Base-by-base conservation (phyloP, 257 asterid species). In the Linderniella brevidens region DNA sequence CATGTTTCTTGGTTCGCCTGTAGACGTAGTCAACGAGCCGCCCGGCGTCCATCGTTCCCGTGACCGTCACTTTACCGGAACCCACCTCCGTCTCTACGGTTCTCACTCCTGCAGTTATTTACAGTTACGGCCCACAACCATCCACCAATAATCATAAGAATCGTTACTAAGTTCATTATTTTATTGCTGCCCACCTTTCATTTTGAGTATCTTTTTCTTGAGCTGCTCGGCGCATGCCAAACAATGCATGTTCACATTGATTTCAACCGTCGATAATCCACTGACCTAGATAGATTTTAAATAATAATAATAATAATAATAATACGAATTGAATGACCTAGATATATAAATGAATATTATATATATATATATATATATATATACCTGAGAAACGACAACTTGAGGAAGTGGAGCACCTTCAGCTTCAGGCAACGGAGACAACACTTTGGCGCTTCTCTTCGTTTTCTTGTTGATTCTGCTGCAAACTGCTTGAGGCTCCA, bases 191-290 rank as follows among this genome's bases (percentile, higher is more conserved):
- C 8, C 67, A 81, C 96, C 96, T 82, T 64, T 86, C 94, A 82
- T 79, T 77, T 83, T 71, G 62, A 86, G 94, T 49, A 86, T 79
- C 63, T 72, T 79, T 56, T 68, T 79, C 76, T 82, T 82, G 50
- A 86, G 88, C 56, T 86, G 96, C 5, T 60, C 60, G 0, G 96
- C 92, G 57, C 96, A 86, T 9, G 96, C 93, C 59, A 70, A 86
- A 49, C 96, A 86, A 36, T 86, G 96, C 94, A 86, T 79, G 69
- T 82, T 82, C 12, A 82, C 93, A 16, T 65, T 73, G 13, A 86
- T 75, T 17, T 86, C 85, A 37, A 79, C 75, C 0, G 82, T 86
- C 38, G 64, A 58, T 44, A 72, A 63, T 43, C 76, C 82, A 46
- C 71, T 79, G 15, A 73, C 90, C 96, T 86, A 63, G 20, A 63